Conservation (phyloP, 2,329 filamentous ascomycete genomes). For the Helotiales sp. region DNA sequence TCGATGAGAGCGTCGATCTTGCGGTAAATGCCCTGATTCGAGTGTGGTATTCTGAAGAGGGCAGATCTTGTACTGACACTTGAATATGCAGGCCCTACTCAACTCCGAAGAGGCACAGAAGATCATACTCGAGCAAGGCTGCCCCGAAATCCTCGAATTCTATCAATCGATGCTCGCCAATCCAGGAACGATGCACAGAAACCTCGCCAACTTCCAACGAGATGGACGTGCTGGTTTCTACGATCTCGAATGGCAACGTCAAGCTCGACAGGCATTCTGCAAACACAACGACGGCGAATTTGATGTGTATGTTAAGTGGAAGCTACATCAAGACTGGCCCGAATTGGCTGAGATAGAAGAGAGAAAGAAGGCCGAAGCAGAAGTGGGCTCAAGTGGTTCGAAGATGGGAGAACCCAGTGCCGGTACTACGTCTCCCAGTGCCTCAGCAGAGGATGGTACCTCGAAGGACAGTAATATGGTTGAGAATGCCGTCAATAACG, state of each 20-base stretch:
- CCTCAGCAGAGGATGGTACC: no score
- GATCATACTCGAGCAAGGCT: neutral
- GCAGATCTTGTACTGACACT: neutral
- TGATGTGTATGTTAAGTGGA: constrained; percentile 54
- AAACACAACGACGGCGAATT: constrained; percentile 54
- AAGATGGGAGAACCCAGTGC: no score
- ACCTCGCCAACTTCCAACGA: constrained; percentile 53
- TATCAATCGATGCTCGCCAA: neutral
- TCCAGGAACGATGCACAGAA: constrained; percentile 21
- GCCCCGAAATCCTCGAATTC: neutral
- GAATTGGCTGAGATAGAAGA: neutral
- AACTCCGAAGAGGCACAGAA: neutral
- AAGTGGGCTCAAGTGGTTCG: no score
- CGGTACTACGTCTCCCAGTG: no score
- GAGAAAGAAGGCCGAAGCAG: neutral
- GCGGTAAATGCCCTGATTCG: no score
- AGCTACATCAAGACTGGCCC: constrained; percentile 40
- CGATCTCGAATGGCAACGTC: constrained; percentile 55
- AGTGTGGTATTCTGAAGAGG: no score
- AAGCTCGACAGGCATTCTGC: constrained; percentile 52
- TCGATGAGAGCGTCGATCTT: neutral
- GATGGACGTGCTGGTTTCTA: constrained; percentile 56
- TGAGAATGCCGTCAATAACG: no score
- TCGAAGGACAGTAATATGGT: no score
- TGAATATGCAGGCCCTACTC: neutral